A percentile compares a stretch with the other conserved stretches of the same genome.
Conservation (phyloP, 371 early-diverging fungal genomes). For the Rhizopus sp. region DNA sequence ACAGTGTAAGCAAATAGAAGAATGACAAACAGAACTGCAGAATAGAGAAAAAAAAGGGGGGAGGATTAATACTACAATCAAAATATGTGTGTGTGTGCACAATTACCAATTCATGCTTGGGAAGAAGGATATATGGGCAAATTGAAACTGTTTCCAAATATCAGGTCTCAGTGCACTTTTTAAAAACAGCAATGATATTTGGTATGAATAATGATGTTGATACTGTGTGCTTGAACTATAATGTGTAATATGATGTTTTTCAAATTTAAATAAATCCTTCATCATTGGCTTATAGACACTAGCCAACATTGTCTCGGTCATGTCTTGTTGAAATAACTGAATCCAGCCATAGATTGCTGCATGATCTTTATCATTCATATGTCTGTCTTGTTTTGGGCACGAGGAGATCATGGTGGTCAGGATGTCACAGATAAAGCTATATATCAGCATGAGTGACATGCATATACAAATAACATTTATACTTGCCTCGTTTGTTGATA, state of each 20-base stretch:
- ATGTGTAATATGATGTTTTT: constrained; percentile 15
- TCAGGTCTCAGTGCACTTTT: constrained; percentile 37
- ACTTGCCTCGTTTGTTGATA: constrained; percentile 2
- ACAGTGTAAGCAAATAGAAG: constrained; percentile 52
- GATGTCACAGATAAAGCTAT: constrained; percentile 18
- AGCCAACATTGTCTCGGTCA: constrained; percentile 14
- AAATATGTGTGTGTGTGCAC: not conserved
- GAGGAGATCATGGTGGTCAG: constrained; percentile 14
- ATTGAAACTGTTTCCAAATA: constrained; percentile 65
- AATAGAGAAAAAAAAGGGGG: constrained; percentile 1
- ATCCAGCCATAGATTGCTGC: constrained; percentile 25
- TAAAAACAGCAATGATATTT: constrained; percentile 21
- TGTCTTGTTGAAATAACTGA: constrained; percentile 16
- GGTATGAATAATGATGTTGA: constrained; percentile 8
- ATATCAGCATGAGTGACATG: not conserved
- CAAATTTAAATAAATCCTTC: constrained; percentile 21
- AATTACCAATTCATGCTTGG: constrained; percentile 56
- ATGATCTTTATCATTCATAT: constrained; percentile 22
- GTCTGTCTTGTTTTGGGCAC: constrained; percentile 15
- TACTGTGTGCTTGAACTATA: not conserved
- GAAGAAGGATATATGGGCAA: constrained; percentile 58
- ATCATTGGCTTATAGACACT: constrained; percentile 16
- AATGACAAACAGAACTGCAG: constrained; percentile 38
- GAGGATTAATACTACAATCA: not conserved
- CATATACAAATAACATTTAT: not conserved